Evolutionary conservation across 768 basidiomycete genomes (phyloP).

Genomic region (Tubosaeta sp.): DNA sequence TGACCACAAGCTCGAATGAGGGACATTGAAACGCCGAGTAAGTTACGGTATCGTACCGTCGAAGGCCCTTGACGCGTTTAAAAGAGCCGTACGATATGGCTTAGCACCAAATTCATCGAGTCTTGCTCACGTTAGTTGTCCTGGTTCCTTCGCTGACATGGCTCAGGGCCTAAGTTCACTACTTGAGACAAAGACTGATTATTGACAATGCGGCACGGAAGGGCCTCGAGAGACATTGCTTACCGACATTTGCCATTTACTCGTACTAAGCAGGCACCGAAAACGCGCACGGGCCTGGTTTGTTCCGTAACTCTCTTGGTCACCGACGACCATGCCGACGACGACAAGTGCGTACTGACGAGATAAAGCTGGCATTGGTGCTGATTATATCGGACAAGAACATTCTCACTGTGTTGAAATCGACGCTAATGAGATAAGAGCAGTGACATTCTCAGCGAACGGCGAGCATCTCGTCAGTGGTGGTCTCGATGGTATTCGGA

Average conservation of each 20-base stretch:
- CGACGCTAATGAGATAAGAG: not conserved
- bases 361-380: not conserved
- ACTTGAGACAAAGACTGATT: too few relatives aligned
- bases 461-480: not conserved
- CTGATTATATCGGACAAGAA: not conserved
- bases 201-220: too few relatives aligned
- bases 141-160: too few relatives aligned
- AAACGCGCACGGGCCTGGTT: not conserved
- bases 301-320: not conserved
- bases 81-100: not conserved
- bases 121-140: too few relatives aligned
- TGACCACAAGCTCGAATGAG: too few relatives aligned
- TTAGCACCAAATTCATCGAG: too few relatives aligned
- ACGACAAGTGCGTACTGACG: not conserved
- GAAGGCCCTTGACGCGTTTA: conserved; percentile 2
- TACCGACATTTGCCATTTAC: too few relatives aligned
- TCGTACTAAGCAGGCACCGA: too few relatives aligned
- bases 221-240: too few relatives aligned
- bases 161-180: too few relatives aligned
- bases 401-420: not conserved
- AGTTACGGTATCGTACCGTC: too few relatives aligned
- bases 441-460: not conserved
- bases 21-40: too few relatives aligned
- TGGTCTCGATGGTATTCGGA: not conserved
- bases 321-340: not conserved